Evolutionary conservation across 805 yeast species (phyloP), one percentile per base, ranked within the genome.

Genomic region (Schizosaccharomyces osmophilus): DNA sequence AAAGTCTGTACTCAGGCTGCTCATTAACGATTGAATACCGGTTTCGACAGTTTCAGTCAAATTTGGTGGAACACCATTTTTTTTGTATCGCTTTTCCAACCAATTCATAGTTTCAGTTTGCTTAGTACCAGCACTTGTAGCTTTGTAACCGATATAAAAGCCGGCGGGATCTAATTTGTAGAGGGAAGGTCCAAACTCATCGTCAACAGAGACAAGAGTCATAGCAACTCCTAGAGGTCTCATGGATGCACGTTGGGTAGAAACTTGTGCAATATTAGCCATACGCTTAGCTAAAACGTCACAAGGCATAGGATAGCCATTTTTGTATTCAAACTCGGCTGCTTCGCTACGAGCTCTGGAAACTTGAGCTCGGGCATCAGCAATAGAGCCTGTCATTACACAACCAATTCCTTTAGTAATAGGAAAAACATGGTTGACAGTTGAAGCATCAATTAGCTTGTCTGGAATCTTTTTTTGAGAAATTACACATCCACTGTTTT

Each of bases 141-240:
- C 97, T 73, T 84, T 84, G 65, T 85, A 86, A 36, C 95, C 93
- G 62, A 86, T 83, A 70, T 76, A 93, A 73, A 90, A 90, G 6
- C 98, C 98, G 3, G 98, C 97, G 19, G 98, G 98, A 73, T 93
- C 98, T 66, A 93, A 83, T 75, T 90, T 93, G 76, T 80, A 88
- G 63, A 93, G 78, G 68, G 82, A 81, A 32, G 98, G 96, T 0
- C 97, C 98, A 61, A 75, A 72, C 73, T 84, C 94, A 69, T 87
- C 96, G 72, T 88, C 97, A 62, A 85, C 83, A 57, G 94, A 81
- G 63, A 88, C 79, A 68, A 90, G 84, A 31, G 96, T 87, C 69
- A 88, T 78, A 36, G 95, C 87, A 63, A 90, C 96, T 48, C 98
- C 98, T 66, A 88, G 77, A 31, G 98, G 98, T 73, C 98, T 82